These are phyloP conservation scores for Tremellales sp. DNA, from an alignment of 1,284 basidiomycete genomes.

Conservation along the genomic window DNA sequence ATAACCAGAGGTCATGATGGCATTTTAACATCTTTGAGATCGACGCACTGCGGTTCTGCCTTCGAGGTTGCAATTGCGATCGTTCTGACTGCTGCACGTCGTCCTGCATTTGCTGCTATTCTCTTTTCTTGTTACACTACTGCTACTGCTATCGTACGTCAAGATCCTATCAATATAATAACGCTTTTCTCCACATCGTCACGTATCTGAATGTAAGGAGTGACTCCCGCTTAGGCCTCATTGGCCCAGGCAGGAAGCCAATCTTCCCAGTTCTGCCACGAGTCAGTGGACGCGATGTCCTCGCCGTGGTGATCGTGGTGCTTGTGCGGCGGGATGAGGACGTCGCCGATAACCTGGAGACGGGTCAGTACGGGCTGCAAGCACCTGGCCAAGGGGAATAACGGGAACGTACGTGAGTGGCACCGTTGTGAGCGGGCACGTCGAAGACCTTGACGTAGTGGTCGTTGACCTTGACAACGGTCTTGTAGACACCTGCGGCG, in stretches of 20 bases:
- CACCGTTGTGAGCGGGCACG: slow-evolving; percentile 60
- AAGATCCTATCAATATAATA: no score
- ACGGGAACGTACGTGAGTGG: slow-evolving; percentile 50
- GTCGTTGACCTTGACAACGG: slow-evolving; percentile 56
- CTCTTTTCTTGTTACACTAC: no score
- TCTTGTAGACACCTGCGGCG: slow-evolving; percentile 44
- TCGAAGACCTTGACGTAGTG: slow-evolving; percentile 54
- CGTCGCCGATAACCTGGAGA: slow-evolving; percentile 56
- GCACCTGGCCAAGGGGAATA: not conserved
- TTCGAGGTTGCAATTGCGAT: no score
- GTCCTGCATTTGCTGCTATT: no score
- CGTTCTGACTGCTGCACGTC: not conserved
- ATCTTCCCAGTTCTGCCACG: slow-evolving; percentile 63
- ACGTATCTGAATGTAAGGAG: not conserved
- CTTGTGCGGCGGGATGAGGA: slow-evolving; percentile 55
- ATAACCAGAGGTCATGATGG: not conserved
- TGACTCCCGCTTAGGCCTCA: slow-evolving; percentile 6
- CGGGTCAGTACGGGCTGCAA: slow-evolving; percentile 55
- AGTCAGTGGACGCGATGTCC: slow-evolving; percentile 36
- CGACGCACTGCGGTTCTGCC: no score
- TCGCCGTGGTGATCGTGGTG: slow-evolving; percentile 38
- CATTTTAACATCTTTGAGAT: no score
- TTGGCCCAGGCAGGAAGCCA: slow-evolving; percentile 44
- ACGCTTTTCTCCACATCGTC: not conserved
- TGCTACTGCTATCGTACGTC: no score